Conservation (phyloP, 2,329 filamentous ascomycete genomes). For the Colletotrichum viniferum region DNA sequence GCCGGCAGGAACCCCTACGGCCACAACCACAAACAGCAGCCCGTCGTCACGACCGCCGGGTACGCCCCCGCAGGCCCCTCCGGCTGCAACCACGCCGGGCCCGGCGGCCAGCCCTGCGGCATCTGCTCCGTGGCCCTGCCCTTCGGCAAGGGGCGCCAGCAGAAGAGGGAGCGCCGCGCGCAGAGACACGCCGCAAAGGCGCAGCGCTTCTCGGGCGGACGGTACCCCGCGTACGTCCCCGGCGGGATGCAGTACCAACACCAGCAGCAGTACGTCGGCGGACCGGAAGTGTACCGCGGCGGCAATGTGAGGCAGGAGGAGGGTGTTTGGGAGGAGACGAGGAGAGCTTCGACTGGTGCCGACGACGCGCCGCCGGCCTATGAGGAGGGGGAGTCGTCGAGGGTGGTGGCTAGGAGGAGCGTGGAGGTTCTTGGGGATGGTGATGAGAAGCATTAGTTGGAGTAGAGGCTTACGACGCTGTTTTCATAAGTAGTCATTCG, state of each 20-base stretch:
- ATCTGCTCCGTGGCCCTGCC: constrained; percentile 15
- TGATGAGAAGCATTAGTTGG: neutral
- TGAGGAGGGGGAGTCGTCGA: neutral
- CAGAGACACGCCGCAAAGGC: constrained; percentile 7
- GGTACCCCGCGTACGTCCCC: neutral
- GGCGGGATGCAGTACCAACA: neutral
- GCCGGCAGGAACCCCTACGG: constrained; percentile 15
- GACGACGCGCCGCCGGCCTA: constrained; percentile 13
- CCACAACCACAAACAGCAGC: neutral
- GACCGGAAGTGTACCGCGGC: neutral
- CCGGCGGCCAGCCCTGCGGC: constrained; percentile 5
- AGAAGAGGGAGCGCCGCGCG: constrained; percentile 5
- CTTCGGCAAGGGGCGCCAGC: constrained; percentile 13
- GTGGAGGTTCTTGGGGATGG: neutral
- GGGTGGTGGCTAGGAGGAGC: neutral
- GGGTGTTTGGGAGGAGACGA: neutral
- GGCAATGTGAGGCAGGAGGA: neutral
- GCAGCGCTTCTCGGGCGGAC: neutral
- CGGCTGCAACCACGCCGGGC: neutral
- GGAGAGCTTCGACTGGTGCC: neutral
- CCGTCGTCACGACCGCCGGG: neutral
- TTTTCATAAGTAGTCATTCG: neutral
- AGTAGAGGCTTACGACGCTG: neutral
- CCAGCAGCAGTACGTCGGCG: neutral
- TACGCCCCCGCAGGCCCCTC: neutral